Percentiles rank a stretch among this genome's conserved stretches.
Conservation (phyloP, 2,329 filamentous ascomycete genomes). For the Pseudocercospora macadamiae region DNA sequence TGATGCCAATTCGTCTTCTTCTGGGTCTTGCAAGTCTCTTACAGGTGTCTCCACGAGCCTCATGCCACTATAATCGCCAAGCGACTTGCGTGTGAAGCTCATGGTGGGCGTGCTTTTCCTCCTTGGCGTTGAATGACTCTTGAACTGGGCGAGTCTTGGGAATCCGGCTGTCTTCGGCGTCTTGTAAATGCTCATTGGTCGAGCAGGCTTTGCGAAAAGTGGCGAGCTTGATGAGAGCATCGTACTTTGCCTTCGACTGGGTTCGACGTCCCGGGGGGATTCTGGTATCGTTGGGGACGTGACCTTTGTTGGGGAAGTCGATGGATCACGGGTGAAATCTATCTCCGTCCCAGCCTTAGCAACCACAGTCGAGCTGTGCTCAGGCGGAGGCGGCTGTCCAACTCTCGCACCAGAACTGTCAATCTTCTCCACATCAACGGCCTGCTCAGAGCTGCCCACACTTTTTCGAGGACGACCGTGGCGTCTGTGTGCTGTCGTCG, state of each 20-base stretch:
- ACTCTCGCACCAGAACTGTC: neutral
- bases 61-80: neutral
- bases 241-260: neutral
- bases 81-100: constrained; percentile 1
- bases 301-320: neutral
- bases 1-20: constrained; percentile 12
- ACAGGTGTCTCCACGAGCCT: constrained; percentile 6
- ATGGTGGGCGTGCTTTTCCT: constrained; percentile 12
- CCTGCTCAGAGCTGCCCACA: neutral
- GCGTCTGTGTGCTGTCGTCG: neutral
- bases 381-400: neutral
- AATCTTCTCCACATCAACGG: neutral
- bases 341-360: neutral
- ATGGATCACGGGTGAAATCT: neutral
- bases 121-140: constrained; percentile 8
- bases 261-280: neutral
- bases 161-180: constrained; percentile 14
- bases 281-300: neutral
- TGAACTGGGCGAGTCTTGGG: constrained; percentile 15
- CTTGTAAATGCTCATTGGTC: constrained; percentile 13
- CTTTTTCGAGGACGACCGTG: neutral
- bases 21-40: neutral
- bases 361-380: neutral
- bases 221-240: constrained; percentile 10
- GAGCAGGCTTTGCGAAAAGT: constrained; percentile 8